Conservation (phyloP, 768 basidiomycete species). For the Rubroboletus pulcherrimus region DNA sequence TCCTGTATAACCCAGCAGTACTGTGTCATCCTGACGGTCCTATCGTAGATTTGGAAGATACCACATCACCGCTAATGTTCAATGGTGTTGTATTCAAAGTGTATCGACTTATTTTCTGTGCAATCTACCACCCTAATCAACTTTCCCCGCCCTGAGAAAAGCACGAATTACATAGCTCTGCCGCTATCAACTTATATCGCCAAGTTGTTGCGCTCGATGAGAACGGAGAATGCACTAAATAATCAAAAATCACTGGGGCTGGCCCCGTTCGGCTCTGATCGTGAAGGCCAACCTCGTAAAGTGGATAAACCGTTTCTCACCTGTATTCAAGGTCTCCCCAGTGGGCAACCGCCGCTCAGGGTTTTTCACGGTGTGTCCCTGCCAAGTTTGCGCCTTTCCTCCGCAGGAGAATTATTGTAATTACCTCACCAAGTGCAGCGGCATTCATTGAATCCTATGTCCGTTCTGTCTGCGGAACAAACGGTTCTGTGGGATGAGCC, state of each 20-base stretch:
- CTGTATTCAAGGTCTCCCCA: neutral
- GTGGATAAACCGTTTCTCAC: neutral
- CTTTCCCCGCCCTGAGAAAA: neutral
- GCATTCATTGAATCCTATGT: neutral
- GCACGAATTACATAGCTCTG: too few relatives aligned
- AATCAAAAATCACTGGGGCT: neutral
- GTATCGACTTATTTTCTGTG: neutral
- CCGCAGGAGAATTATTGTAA: neutral
- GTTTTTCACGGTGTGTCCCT: neutral
- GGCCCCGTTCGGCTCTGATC: too few relatives aligned
- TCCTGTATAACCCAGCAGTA: neutral
- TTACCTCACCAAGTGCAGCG: neutral
- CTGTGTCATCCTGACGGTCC: neutral
- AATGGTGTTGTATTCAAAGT: neutral
- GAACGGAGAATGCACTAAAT: neutral
- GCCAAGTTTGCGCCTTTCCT: neutral
- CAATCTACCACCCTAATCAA: neutral
- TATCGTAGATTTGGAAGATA: neutral
- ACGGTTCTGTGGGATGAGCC: neutral
- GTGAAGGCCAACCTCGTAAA: neutral
- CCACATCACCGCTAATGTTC: neutral
- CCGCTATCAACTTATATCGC: neutral
- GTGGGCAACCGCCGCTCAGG: too few relatives aligned
- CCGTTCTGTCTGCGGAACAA: neutral
- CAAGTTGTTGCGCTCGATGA: neutral